Evolutionary conservation across 495 filamentous ascomycete genomes (phyloP).

Genomic region (Chlorociboria aeruginascens): DNA sequence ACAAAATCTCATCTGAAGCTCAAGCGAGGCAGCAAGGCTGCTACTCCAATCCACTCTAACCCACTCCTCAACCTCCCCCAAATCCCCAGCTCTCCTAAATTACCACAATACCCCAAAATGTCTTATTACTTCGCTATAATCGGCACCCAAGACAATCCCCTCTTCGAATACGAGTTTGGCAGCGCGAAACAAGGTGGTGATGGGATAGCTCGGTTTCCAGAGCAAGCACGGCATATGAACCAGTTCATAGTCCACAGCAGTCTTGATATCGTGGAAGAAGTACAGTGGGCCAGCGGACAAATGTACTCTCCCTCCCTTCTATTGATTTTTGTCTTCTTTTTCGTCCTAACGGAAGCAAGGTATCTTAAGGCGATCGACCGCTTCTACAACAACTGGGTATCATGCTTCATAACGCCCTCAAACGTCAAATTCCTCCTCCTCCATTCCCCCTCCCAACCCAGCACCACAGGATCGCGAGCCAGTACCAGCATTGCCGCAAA

Average conservation of each 20-base stretch:
- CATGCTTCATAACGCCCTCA: constrained; percentile 73
- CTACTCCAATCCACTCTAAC: not conserved
- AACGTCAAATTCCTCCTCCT: constrained; percentile 81
- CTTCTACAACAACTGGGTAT: constrained; percentile 83
- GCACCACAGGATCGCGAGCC: constrained; percentile 28
- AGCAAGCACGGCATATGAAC: constrained; percentile 83
- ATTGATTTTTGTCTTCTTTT: not conserved
- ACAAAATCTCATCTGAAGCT: not conserved
- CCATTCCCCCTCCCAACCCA: constrained; percentile 52
- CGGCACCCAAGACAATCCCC: constrained; percentile 83
- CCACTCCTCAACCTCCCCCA: not conserved
- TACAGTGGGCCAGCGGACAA: constrained; percentile 75
- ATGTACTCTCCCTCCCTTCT: constrained; percentile 41
- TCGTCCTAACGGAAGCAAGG: constrained; percentile 32
- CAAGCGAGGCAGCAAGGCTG: not conserved
- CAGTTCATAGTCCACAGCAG: constrained; percentile 92
- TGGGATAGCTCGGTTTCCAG: constrained; percentile 74
- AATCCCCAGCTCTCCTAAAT: not conserved
- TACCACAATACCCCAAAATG: constrained; percentile 39
- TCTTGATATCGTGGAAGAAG: constrained; percentile 88
- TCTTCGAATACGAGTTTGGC: constrained; percentile 94
- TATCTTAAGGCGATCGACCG: constrained; percentile 93
- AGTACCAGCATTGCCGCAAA: constrained; percentile 65
- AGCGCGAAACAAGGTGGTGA: constrained; percentile 90
- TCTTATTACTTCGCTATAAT: constrained; percentile 96